Evolutionary conservation across 345 rosid genomes (phyloP), one percentile per base, ranked within the genome.

Genomic region (Chamaenerion angustifolium): DNA sequence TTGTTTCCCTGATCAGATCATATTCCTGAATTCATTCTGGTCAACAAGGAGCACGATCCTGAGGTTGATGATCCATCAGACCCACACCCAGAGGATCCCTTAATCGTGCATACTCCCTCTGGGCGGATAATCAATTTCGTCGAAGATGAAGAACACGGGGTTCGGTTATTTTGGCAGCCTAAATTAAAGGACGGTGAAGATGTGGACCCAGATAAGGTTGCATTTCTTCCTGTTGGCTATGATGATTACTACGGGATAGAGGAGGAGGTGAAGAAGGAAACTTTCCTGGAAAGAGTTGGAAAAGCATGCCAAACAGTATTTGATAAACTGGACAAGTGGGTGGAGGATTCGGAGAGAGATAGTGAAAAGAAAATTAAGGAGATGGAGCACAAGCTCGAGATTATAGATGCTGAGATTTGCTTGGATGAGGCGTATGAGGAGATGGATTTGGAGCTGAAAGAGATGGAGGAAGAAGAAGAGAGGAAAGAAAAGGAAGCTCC

Each of bases 341-440:
- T 67, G 3, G 95, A 83, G 51, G 97, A 79, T 69, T 71, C 71
- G 69, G 83, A 74, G 78, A 81, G 71, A 73, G 69, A 59, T 11
- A 41, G 83, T 48, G 84, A 85, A 60, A 68, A 69, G 64, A 81
- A 70, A 49, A 64, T 70, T 64, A 58, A 83, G 82, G 59, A 81
- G 55, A 54, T 74, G 42, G 74, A 83, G 68, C 71, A 72, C 56
- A 85, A 85, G 69, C 86, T 79, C 47, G 94, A 81, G n/a, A 71
- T 83, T 50, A 57, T 79, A 21, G 95, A 89, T 56, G 86, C 97
- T 58, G 95, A 89, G 73, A 50, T 90, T 56, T 68, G 71, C 61
- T 73, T 86, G 62, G 95, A 90, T 70, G 98, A 85, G 75, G 92
- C 82, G 23, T 72, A 85, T 23, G 95, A 83, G 66, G 94, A 86